Evolutionary conservation across 1,284 basidiomycete species (phyloP).

Genomic region (Farysia itapuensis): DNA sequence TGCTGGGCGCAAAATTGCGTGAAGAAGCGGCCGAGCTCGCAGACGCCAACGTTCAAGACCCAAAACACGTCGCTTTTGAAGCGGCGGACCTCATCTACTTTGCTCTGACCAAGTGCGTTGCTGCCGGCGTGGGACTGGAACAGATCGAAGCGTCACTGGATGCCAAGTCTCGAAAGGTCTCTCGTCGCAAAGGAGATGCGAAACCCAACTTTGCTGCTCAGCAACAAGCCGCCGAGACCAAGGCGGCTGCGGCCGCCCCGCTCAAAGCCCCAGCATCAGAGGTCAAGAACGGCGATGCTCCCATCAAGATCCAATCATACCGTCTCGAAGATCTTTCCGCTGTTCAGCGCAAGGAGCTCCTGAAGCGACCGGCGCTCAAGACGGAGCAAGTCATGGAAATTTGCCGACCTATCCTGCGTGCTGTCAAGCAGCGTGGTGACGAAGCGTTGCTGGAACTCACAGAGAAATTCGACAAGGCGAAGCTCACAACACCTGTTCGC

Average conservation of each 20-base stretch:
- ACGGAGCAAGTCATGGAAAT: conserved; percentile 92
- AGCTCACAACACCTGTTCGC: conserved; percentile 65
- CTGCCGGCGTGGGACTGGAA: conserved; percentile 77
- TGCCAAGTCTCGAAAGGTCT: conserved; percentile 82
- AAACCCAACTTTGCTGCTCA: conserved; percentile 77
- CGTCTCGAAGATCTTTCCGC: conserved; percentile 61
- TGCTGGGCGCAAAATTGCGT: conserved; percentile 90
- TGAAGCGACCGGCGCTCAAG: conserved; percentile 86
- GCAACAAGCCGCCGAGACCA: conserved; percentile 43
- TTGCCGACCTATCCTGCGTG: conserved; percentile 90
- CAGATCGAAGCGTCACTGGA: conserved; percentile 87
- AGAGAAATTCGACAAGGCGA: conserved; percentile 85
- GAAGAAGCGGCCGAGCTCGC: conserved; percentile 98
- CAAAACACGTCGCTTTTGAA: conserved; percentile 80
- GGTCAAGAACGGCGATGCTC: conserved; percentile 62
- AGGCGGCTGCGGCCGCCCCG: conserved; percentile 34
- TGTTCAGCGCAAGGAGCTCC: conserved; percentile 70
- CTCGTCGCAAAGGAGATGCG: conserved; percentile 85
- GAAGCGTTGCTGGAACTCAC: conserved; percentile 84
- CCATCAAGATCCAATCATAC: conserved; percentile 60
- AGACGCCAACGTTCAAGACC: conserved; percentile 75
- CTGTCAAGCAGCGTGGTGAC: conserved; percentile 82
- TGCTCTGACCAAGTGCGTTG: conserved; percentile 81
- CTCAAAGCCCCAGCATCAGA: conserved; percentile 6
- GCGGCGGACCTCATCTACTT: conserved; percentile 96